Evolutionary conservation across 2,329 filamentous ascomycete genomes (phyloP).

Genomic region (Cladosporium sphaerospermum): DNA sequence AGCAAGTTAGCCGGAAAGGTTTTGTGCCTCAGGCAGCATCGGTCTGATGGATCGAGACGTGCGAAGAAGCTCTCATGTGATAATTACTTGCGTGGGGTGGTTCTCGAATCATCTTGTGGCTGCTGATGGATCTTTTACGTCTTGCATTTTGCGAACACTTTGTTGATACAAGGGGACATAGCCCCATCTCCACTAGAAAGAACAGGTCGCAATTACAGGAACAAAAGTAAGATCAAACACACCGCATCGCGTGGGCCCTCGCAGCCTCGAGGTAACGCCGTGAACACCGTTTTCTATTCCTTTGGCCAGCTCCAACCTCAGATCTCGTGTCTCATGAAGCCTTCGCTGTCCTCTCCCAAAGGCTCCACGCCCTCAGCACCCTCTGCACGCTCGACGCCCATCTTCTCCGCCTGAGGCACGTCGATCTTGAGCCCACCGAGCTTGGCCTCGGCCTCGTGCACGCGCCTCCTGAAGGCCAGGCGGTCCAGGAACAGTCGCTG

Average conservation of each 20-base stretch:
- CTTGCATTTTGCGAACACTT: background rate
- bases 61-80: no score
- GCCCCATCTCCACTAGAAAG: background rate
- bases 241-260: background rate
- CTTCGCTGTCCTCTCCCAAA: constrained; percentile 6
- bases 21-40: background rate
- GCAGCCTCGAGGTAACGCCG: background rate
- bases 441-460: constrained; percentile 70
- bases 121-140: background rate
- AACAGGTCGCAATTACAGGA: background rate
- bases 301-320: background rate
- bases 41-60: no score
- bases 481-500: constrained; percentile 93
- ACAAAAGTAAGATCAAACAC: background rate
- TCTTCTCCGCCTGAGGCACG: constrained; percentile 5
- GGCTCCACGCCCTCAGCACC: constrained; percentile 1
- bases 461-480: constrained; percentile 79
- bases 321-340: constrained; percentile 9
- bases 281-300: constrained; percentile 7
- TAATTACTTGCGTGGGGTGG: no score
- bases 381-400: constrained; percentile 9
- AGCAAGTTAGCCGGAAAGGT: background rate
- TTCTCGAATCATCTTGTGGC: no score
- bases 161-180: constrained; percentile 4
- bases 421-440: constrained; percentile 5